Evolutionary conservation across 805 yeast genomes (phyloP), one percentile per base, ranked within the genome.

Genomic region (Spathaspora sp.): DNA sequence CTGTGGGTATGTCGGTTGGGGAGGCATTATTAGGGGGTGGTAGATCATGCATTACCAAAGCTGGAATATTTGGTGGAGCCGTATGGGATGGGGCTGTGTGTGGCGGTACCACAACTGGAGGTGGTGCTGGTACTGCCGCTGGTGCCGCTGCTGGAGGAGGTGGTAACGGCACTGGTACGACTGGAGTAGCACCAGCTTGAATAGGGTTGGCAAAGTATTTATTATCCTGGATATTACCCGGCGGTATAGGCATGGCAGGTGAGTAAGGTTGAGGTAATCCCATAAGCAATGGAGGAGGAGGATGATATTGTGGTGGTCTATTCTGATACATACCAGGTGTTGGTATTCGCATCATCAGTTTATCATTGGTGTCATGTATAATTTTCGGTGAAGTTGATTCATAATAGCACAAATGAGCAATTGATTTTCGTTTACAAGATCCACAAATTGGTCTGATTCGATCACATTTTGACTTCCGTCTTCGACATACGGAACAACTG

Each of bases 401-500:
- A 54, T 68, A 74, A 49, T 49, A 66, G 54, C 79, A 74, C 16
- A 73, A 55, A 53, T 74, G 79, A 23, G 77, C 76, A 35, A 74
- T 69, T 47, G 75, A 70, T 56, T 73, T 74, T 63, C 69, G 67
- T 49, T 62, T 62, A 56, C 79, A 74, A 17, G 72, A 57, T 14
- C 79, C 78, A 58, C 79, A 74, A 8, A 72, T 66, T 9, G 79
- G 78, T 51, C 66, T 65, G 9, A 64, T 68, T 42, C 77, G 57
- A 59, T 74, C 79, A 62, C 79, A 74, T 52, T 66, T 68, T 46
- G 73, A 65, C 57, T 74, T 74, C 42, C 78, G 58, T 55, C 72
- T 72, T 28, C 79, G 67, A 55, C 79, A 74, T 17, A 74, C 76
- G 47, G 73, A 69, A 53, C 79, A 74, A 35, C 76, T 70, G 6